A percentile compares a stretch with the other conserved stretches of the same genome.
Conservation (phyloP, 1,284 basidiomycete genomes). For the Moesziomyces sp. region DNA sequence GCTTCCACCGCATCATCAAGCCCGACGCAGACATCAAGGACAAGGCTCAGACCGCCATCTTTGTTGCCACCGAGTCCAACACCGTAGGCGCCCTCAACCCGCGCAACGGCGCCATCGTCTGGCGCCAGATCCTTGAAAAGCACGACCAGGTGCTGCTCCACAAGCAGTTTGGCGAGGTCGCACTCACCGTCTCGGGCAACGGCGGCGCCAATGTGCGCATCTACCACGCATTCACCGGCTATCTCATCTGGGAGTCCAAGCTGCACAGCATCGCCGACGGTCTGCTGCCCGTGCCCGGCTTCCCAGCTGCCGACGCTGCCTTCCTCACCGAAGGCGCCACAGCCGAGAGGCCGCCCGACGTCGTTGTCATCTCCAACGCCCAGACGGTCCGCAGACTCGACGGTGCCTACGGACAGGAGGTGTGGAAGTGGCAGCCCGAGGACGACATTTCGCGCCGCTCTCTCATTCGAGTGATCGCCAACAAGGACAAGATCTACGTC, state of each 20-base stretch:
- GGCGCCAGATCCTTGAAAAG: constrained; percentile 80
- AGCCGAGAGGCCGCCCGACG: constrained; percentile 26
- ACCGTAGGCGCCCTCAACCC: constrained; percentile 81
- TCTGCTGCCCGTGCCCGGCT: constrained; percentile 30
- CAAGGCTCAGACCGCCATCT: constrained; percentile 72
- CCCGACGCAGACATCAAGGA: constrained; percentile 47
- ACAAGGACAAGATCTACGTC: constrained; percentile 47
- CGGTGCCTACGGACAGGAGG: constrained; percentile 16
- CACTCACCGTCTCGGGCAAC: constrained; percentile 78
- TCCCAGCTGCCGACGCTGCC: constrained; percentile 48
- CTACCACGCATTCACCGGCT: constrained; percentile 77
- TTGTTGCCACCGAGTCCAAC: constrained; percentile 80
- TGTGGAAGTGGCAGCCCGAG: constrained; percentile 40
- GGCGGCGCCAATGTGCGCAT: constrained; percentile 78
- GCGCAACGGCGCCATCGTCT: constrained; percentile 79
- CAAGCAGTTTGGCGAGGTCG: constrained; percentile 71
- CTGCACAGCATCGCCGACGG: constrained; percentile 44
- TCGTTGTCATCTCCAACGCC: constrained; percentile 49
- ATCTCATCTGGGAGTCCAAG: constrained; percentile 76
- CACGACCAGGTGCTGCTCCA: constrained; percentile 80
- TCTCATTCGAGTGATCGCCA: constrained; percentile 35
- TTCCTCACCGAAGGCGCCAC: constrained; percentile 39
- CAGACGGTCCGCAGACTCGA: constrained; percentile 46
- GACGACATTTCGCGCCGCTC: constrained; percentile 31
- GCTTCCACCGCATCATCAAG: constrained; percentile 67